These are phyloP conservation scores for Gnomoniopsis sp. DNA, from an alignment of 2,329 filamentous ascomycete species.

Conservation along the genomic window DNA sequence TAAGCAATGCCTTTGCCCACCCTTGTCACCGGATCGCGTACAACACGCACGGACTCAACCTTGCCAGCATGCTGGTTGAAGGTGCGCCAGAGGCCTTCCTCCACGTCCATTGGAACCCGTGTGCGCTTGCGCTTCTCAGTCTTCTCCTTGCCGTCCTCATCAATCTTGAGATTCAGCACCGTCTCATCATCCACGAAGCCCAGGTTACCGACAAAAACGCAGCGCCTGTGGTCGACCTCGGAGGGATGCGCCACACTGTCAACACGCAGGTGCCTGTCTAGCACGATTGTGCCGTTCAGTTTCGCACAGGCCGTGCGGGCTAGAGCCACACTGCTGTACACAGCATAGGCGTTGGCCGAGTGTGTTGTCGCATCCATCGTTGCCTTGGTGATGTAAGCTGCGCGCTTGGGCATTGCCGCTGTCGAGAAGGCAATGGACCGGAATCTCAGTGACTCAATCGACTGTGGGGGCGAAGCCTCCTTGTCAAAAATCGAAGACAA, in stretches of 20 bases:
- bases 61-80: constrained; percentile 71
- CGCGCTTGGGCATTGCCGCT: constrained; percentile 78
- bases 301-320: constrained; percentile 72
- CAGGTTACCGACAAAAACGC: constrained; percentile 94
- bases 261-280: constrained; percentile 85
- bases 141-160: constrained; percentile 65
- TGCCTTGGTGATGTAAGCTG: constrained; percentile 87
- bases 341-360: constrained; percentile 90
- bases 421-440: constrained; percentile 85
- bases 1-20: constrained; percentile 98
- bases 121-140: constrained; percentile 59
- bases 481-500: constrained; percentile 69
- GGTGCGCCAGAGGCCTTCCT: constrained; percentile 87
- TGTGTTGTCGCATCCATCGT: constrained; percentile 89
- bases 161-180: constrained; percentile 60
- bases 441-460: constrained; percentile 88
- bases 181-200: constrained; percentile 94
- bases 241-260: constrained; percentile 88
- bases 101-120: constrained; percentile 76
- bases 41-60: constrained; percentile 89
- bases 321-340: constrained; percentile 73
- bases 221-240: constrained; percentile 78
- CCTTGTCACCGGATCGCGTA: constrained; percentile 83
- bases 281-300: constrained; percentile 79
- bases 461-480: constrained; percentile 55